Conservation (phyloP, 1,284 basidiomycete genomes). For the Agroathelia rolfsii region DNA sequence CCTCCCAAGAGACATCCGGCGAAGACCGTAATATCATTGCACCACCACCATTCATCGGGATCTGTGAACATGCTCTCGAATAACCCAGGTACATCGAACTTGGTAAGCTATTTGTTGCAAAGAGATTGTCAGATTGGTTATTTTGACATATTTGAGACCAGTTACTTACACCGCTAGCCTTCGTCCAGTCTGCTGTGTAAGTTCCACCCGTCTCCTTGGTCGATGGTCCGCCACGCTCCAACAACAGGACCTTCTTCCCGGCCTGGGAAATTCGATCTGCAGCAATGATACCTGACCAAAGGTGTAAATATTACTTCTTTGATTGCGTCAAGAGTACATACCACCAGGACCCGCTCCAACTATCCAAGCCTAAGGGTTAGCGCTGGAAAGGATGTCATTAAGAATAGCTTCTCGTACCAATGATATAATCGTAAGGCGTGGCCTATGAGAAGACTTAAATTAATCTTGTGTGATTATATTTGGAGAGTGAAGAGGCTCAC, state of each 20-base stretch:
- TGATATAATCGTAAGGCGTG: conserved; percentile 51
- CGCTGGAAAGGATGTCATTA: not conserved
- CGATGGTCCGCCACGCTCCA: conserved; percentile 54
- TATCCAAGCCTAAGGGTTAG: too few relatives aligned
- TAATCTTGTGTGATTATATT: too few relatives aligned
- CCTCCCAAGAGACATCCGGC: conserved; percentile 57
- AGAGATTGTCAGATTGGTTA: not conserved
- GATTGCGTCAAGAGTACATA: too few relatives aligned
- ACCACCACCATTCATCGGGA: conserved; percentile 51
- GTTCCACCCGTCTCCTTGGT: conserved; percentile 49
- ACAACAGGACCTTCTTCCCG: conserved; percentile 50
- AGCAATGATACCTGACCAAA: conserved; percentile 29
- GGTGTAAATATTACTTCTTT: too few relatives aligned
- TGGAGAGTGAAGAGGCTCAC: conserved; percentile 17
- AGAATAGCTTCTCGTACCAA: conserved; percentile 20
- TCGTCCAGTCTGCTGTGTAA: conserved; percentile 43
- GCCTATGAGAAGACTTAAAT: conserved; percentile 23
- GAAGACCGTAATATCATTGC: conserved; percentile 52
- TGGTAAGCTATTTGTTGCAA: conserved; percentile 34
- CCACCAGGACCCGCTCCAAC: conserved; percentile 45
- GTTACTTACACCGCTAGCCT: conserved; percentile 33
- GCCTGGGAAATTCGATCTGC: conserved; percentile 52
- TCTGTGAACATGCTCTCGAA: conserved; percentile 58
- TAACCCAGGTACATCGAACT: conserved; percentile 54
- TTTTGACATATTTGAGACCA: not conserved